Evolutionary conservation across 352 stramenopile genomes (phyloP).

Genomic region (Saprolegnia parasitica): DNA sequence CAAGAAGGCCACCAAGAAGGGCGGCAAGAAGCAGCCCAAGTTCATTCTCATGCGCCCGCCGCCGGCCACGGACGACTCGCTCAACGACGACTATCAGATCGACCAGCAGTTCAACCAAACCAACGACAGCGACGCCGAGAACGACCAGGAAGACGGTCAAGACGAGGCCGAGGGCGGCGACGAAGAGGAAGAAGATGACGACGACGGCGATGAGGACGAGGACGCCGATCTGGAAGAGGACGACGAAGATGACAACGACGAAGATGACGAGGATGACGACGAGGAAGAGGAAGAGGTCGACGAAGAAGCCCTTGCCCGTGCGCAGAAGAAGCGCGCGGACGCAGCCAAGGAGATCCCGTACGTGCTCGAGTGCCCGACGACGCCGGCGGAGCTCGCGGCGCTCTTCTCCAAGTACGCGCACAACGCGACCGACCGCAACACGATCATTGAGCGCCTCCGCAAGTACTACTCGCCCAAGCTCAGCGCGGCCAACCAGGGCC

Average conservation of each 20-base stretch:
- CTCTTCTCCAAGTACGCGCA: slow-evolving; percentile 88
- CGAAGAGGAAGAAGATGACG: slow-evolving; percentile 59
- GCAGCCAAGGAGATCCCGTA: slow-evolving; percentile 87
- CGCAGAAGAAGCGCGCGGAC: slow-evolving; percentile 39
- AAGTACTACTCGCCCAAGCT: slow-evolving; percentile 92
- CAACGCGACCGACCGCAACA: slow-evolving; percentile 65
- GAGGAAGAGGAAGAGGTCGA: slow-evolving; percentile 63
- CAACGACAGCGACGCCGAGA: slow-evolving; percentile 32
- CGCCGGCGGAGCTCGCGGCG: slow-evolving; percentile 82
- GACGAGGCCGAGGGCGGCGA: slow-evolving; percentile 44
- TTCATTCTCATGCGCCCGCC: slow-evolving; percentile 55
- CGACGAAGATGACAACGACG: slow-evolving; percentile 37
- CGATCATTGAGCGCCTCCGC: slow-evolving; percentile 91
- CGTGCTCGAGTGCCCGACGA: slow-evolving; percentile 92
- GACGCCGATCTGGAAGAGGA: slow-evolving; percentile 54
- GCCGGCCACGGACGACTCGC: slow-evolving; percentile 29
- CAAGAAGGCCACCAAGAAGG: slow-evolving; percentile 36
- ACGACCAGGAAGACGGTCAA: slow-evolving; percentile 38
- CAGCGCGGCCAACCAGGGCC: slow-evolving; percentile 90
- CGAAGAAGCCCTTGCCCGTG: slow-evolving; percentile 66
- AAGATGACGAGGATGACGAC: slow-evolving; percentile 39
- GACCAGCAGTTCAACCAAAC: slow-evolving; percentile 49
- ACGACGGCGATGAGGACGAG: slow-evolving; percentile 59
- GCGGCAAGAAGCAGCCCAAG: slow-evolving; percentile 38
- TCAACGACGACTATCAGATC: slow-evolving; percentile 70